Base-by-base conservation (phyloP, 257 asterid genomes). In the Phtheirospermum japonicum region DNA sequence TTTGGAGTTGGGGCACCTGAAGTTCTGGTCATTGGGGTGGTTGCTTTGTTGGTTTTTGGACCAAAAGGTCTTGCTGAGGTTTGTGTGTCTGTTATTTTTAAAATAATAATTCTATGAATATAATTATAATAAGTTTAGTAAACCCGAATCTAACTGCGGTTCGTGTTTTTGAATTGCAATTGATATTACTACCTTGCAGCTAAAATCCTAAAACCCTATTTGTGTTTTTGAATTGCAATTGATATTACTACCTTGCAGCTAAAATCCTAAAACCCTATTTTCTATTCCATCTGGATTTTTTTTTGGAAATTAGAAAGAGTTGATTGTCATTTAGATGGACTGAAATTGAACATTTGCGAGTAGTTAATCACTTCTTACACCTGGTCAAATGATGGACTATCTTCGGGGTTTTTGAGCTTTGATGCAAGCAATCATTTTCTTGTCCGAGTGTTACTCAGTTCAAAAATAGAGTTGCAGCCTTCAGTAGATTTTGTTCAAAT, bases 1-100 rank as follows among this genome's bases (percentile, higher is more conserved):
- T 92, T 92, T 85, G 99, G 99, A 66, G 95, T 92, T 72, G 99
- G 99, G 59, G 97, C 96, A 39, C 99, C 99, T 9, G 97, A 89
- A 73, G 83, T 80, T 70, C 75, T 89, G 73, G 99, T 92, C 31
- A 86, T 89, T 71, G 99, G 99, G 31, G 99, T 89, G 12, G 99
- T 89, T 40, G 97, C 99, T 76, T 79, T 92, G 78, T 70, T 92
- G 65, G 99, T 92, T 31, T 92, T 92, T 76, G 99, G 99, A 37
- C 99, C 81, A 49, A 92, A 77, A 88, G 88, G 99, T 75, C 99
- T 92, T 74, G 99, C 99, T 61, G 97, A 92, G 95, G 99, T 92
- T 55, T 51, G 79, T 65, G 34, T 51, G 18, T 46, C 9, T 11
- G 5, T 36, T 48, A 0, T n/a, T n/a, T 16, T 14, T n/a, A 45